Conservation (phyloP, 139 green algal species). For the Coccomyxa sp. region DNA sequence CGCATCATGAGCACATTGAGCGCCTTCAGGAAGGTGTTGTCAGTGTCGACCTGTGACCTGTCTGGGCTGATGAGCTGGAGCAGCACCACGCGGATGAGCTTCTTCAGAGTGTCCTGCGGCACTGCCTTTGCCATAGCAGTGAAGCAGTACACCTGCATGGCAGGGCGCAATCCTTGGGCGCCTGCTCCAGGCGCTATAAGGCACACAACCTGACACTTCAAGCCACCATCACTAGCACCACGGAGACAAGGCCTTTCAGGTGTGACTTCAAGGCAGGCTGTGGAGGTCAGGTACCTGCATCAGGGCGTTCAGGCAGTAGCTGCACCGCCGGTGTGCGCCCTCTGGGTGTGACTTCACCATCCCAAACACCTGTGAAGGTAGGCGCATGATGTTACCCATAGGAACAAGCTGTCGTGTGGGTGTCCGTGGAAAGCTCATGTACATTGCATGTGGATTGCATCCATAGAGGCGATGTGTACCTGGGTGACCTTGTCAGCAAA, state of each 20-base stretch:
- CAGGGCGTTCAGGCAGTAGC: conserved; percentile 92
- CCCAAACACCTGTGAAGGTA: conserved; percentile 29
- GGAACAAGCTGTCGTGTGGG: not conserved
- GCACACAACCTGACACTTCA: too few relatives aligned
- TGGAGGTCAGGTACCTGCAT: conserved; percentile 56
- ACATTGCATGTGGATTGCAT: not conserved
- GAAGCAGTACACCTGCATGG: conserved; percentile 58
- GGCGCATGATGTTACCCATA: not conserved
- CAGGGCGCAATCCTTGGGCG: not conserved
- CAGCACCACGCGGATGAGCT: conserved; percentile 53
- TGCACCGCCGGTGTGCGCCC: conserved; percentile 49
- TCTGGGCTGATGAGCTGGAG: conserved; percentile 60
- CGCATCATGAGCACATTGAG: conserved; percentile 95
- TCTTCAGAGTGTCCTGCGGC: conserved; percentile 13
- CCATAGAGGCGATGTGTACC: not conserved
- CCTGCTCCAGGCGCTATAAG: not conserved
- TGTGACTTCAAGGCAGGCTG: not conserved
- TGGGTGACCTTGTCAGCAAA: conserved; percentile 28
- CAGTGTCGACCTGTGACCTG: conserved; percentile 45
- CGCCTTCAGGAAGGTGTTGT: conserved; percentile 63
- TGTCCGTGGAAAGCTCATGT: too few relatives aligned
- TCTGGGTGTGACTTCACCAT: conserved; percentile 8
- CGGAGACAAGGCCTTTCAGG: not conserved
- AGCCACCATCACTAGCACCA: conserved; percentile 16
- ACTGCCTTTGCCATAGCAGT: conserved; percentile 11